Evolutionary conservation across 139 green algal genomes (phyloP).

Genomic region (Pleodorina starrii): DNA sequence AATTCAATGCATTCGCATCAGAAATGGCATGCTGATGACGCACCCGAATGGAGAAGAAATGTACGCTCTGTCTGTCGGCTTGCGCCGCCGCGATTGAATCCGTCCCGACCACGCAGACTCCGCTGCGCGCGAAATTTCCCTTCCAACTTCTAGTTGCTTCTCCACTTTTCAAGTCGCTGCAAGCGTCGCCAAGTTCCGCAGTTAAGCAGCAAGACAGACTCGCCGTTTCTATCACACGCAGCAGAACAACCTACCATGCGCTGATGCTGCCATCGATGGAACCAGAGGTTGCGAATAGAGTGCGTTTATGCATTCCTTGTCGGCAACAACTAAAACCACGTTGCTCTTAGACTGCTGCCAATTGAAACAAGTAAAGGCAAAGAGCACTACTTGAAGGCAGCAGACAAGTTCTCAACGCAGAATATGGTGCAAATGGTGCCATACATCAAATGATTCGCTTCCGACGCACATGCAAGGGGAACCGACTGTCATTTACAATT

Average conservation of each 20-base stretch:
- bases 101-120: constrained; percentile 69
- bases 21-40: too few relatives aligned
- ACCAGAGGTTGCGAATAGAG: not conserved
- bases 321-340: not conserved
- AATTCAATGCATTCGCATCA: too few relatives aligned
- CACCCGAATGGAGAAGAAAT: constrained; percentile 90
- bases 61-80: constrained; percentile 70
- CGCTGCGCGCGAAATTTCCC: constrained; percentile 64
- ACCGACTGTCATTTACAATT: too few relatives aligned
- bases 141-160: constrained; percentile 79
- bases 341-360: too few relatives aligned
- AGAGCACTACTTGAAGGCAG: too few relatives aligned
- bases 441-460: too few relatives aligned
- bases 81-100: constrained; percentile 85
- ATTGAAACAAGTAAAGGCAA: too few relatives aligned
- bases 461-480: too few relatives aligned
- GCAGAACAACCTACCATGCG: not conserved
- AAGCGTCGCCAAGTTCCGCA: not conserved
- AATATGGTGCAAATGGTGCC: too few relatives aligned
- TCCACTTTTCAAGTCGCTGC: constrained; percentile 83
- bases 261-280: not conserved
- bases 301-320: not conserved
- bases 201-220: not conserved
- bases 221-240: not conserved
- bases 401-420: too few relatives aligned